Base-by-base conservation (phyloP, 2,329 filamentous ascomycete genomes). In the Verticillium zaregamsianum region DNA sequence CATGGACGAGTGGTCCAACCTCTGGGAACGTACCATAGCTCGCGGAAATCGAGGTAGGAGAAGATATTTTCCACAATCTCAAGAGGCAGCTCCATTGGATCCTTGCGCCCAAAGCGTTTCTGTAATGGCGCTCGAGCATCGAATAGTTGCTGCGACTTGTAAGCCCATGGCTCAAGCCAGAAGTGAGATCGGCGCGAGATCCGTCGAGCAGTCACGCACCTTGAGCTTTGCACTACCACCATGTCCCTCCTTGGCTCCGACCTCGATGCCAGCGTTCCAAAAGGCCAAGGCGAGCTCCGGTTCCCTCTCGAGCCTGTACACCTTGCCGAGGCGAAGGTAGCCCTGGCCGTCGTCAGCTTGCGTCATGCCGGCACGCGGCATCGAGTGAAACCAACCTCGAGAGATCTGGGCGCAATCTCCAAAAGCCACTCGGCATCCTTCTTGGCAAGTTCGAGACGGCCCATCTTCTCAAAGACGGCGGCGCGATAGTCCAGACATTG, bases 361-460 rank as follows among this genome's bases (percentile, higher is more conserved):
- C 5, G n/a, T 49, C 8, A n/a, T 20, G 12, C 54, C 23, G 25
- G 14, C 7, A 5, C 25, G 11, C 4, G 40, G 8, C 5, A 17
- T 25, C n/a, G 20, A 23, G 17, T 1, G 15, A 9, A 9, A 45
- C 72, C 40, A 67, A 79, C 77, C 65, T 80, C 76, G 17, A 77
- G 71, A 2, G 74, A 67, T 39, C 71, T 69, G 25, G 78, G 78
- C 6, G 77, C 74, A 52, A 80, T 70, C 60, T 79, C 76, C 20
- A 80, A 64, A 25, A 80, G 73, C 76, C 77, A 79, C 66, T 77
- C 74, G 9, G 78, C 77, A 60, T 79, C 77, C 37, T 65, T 71
- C 62, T 68, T 71, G 15, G 78, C 78, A 28, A 74, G 72, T 5
- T 71, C 72, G 2, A 79, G 67, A 60, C 77, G 72, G 8, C 69